A percentile compares a stretch with the other conserved stretches of the same genome.
phyloP scores from a whole-genome alignment of 1,139 yeast genomes.

The Pneumocystis wakefieldiae region DNA sequence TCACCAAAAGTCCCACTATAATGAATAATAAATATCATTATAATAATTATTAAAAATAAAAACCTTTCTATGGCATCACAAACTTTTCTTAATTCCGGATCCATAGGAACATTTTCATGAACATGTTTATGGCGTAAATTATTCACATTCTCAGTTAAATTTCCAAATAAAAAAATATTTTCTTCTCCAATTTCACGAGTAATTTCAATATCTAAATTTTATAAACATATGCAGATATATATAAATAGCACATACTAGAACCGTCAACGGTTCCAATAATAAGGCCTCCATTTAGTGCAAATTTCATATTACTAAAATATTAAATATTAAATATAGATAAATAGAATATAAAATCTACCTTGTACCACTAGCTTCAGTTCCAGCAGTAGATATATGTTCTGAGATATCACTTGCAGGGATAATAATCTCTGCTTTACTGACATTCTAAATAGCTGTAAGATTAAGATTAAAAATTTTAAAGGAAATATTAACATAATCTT shows the following conservation, averaged over 20 bases:
- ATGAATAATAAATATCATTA: background rate
- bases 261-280: conserved; percentile 95
- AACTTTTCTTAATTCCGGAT: conserved; percentile 47
- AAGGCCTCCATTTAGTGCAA: conserved; percentile 83
- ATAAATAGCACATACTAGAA: conserved; percentile 48
- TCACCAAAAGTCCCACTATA: conserved; percentile 52
- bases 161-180: conserved; percentile 82
- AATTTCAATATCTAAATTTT: conserved; percentile 36
- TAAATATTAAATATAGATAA: background rate
- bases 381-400: conserved; percentile 94
- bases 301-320: conserved; percentile 26
- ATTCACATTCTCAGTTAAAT: conserved; percentile 77
- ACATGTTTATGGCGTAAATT: conserved; percentile 65
- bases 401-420: conserved; percentile 76
- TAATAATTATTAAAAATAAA: background rate
- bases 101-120: conserved; percentile 29
- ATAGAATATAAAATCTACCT: conserved; percentile 50
- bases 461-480: conserved; percentile 62
- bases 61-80: conserved; percentile 43
- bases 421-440: background rate
- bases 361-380: conserved; percentile 94
- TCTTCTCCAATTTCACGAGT: conserved; percentile 89
- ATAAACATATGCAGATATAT: background rate
- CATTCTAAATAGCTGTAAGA: conserved; percentile 1
- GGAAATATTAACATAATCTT: conserved; percentile 85